Base-by-base conservation (phyloP, 257 asterid genomes). In the Nemophila menziesii region DNA sequence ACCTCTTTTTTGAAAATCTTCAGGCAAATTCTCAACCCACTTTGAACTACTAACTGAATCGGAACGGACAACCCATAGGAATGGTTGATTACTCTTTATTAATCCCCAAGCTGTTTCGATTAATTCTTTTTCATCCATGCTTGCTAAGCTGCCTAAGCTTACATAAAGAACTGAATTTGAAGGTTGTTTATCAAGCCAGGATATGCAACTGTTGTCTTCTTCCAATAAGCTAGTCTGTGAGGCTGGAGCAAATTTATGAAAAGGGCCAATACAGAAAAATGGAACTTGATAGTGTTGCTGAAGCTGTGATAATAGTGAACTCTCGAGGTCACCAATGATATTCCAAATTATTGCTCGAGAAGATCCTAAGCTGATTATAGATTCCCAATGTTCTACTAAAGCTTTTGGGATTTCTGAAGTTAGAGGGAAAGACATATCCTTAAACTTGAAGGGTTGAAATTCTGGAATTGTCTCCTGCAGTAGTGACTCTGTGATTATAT, bases 201-300 rank as follows among this genome's bases (percentile, higher is more conserved):
- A 6, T 0, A 67, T 48, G 41, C 56, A 49, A 44, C 0, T 44
- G 3, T 23, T 8, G 44, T 67, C 74, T 39, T 67, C 69, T 34
- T 54, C 16, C 0, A 47, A 4, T 24, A 39, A 39, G 37, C 60
- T 62, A 6, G 69, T 52, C 16, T 52, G 21, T 5, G 39, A 20
- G 18, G 55, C 11, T 21, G 57, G 43, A 3, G 61, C 43, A 38
- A 55, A 33, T 57, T 53, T 67, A 49, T 67, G 66, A 1, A 71
- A 19, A 29, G 75, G 69, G 4, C 75, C 79, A 20, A 67, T 45
- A 13, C n/a, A n/a, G n/a, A n/a, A n/a, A n/a, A n/a, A n/a, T n/a
- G n/a, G n/a, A n/a, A n/a, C n/a, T n/a, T n/a, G n/a, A n/a, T n/a
- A n/a, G n/a, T n/a, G n/a, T n/a, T n/a, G n/a, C n/a, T n/a, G n/a